phyloP scores from a whole-genome alignment of 176 grass and related monocot genomes.

The Oryza australiensis region DNA sequence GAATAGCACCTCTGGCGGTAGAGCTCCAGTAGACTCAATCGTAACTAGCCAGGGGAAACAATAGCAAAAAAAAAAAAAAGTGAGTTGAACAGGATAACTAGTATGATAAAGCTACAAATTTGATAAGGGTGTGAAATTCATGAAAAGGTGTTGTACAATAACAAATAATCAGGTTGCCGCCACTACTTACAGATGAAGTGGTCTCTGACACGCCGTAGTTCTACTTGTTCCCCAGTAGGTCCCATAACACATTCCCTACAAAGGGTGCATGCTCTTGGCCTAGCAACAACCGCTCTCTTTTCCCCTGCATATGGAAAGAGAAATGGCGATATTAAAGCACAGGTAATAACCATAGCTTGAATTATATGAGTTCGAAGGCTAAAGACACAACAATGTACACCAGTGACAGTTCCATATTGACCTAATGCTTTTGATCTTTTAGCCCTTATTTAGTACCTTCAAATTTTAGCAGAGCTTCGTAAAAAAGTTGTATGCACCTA shows the following conservation, averaged over 20 bases:
- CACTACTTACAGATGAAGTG: slow-evolving; percentile 89
- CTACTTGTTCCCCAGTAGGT: slow-evolving; percentile 31
- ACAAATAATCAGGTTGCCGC: background rate
- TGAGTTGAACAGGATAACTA: background rate
- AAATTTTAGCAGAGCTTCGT: background rate
- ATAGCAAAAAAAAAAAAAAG: background rate
- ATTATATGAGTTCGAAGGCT: background rate
- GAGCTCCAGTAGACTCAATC: slow-evolving; percentile 65
- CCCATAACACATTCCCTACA: slow-evolving; percentile 79
- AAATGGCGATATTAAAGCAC: background rate
- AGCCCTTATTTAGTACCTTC: background rate
- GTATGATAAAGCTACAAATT: background rate
- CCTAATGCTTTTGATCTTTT: background rate
- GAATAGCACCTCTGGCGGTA: slow-evolving; percentile 71
- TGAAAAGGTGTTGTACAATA: background rate
- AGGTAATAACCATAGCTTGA: background rate
- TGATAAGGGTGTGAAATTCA: background rate
- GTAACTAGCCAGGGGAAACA: slow-evolving; percentile 55
- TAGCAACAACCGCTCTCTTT: slow-evolving; percentile 65
- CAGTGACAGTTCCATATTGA: background rate
- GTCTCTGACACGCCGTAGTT: slow-evolving; percentile 73
- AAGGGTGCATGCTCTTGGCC: slow-evolving; percentile 73
- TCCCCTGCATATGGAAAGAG: slow-evolving; percentile 39
- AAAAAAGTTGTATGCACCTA: background rate
- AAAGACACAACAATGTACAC: background rate